A percentile compares a stretch with the other conserved stretches of the same genome.
Evolutionary conservation across 345 rosid genomes (phyloP).

Genomic region (Rhodamnia rubescens): DNA sequence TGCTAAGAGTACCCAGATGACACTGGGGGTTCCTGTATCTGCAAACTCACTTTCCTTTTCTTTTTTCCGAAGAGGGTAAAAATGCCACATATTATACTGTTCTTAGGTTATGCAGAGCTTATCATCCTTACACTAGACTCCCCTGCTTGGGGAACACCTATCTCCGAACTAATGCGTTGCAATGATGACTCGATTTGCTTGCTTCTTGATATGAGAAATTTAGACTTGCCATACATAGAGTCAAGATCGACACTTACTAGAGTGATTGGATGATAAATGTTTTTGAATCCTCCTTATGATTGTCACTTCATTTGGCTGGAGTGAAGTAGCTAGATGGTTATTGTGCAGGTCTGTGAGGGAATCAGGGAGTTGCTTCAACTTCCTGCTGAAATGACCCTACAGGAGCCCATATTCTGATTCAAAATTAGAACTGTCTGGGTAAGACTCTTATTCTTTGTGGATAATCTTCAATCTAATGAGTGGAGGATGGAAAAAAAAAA

Average conservation of each 20-base stretch:
- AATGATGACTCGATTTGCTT: background rate
- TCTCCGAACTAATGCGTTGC: background rate
- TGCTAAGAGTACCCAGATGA: background rate
- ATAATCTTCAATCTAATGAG: background rate
- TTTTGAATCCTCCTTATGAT: background rate
- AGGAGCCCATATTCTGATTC: background rate
- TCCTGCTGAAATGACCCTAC: background rate
- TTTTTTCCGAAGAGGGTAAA: background rate
- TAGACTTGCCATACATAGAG: background rate
- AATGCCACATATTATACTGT: background rate
- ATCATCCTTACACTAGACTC: background rate
- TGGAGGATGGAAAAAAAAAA: background rate
- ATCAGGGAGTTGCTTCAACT: slow-evolving; percentile 10
- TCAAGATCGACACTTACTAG: background rate
- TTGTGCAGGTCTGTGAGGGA: slow-evolving; percentile 1
- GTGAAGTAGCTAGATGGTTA: background rate
- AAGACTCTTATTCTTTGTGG: background rate
- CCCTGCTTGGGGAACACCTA: background rate
- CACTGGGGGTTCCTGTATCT: background rate
- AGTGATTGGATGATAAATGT: background rate
- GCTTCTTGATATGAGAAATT: background rate
- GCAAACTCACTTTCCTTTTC: background rate
- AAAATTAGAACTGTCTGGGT: background rate
- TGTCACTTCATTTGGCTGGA: background rate
- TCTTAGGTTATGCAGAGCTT: background rate